A percentile compares a stretch with the other conserved stretches of the same genome.
Evolutionary conservation across 2,329 filamentous ascomycete genomes (phyloP).

Genomic region (Aschersonia sp.): DNA sequence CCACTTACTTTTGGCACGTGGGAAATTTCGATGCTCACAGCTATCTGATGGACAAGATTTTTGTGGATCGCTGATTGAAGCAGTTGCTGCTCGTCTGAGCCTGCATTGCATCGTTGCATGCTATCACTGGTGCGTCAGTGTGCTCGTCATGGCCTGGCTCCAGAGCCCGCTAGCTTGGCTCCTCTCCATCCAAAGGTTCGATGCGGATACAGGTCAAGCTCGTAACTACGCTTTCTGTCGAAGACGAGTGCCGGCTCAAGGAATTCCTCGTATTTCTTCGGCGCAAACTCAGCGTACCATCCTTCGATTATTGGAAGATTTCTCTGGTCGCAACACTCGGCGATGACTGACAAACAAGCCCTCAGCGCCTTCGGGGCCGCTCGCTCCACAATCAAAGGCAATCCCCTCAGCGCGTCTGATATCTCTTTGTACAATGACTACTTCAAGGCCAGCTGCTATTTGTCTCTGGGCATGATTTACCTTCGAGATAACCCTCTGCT

Average conservation of each 20-base stretch:
- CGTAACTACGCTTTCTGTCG: too few species aligned
- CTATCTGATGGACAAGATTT: too few species aligned
- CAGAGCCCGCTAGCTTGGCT: not conserved
- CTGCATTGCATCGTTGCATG: not conserved
- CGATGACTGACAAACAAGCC: slow-evolving; percentile 30
- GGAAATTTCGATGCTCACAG: too few species aligned
- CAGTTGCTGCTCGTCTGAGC: too few species aligned
- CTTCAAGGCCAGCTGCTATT: slow-evolving; percentile 61
- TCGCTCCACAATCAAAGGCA: slow-evolving; percentile 47
- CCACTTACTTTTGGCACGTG: too few species aligned
- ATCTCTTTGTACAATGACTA: slow-evolving; percentile 56
- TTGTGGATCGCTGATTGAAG: not conserved
- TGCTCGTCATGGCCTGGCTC: not conserved
- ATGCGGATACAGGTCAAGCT: too few species aligned
- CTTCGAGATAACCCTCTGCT: slow-evolving; percentile 61
- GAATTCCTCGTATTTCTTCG: too few species aligned
- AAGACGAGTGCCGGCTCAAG: too few species aligned
- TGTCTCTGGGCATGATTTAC: slow-evolving; percentile 70
- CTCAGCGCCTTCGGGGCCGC: slow-evolving; percentile 52
- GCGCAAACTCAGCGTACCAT: not conserved
- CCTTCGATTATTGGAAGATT: not conserved
- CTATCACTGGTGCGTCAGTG: not conserved
- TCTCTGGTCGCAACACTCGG: slow-evolving; percentile 3
- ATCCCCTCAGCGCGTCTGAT: slow-evolving; percentile 51
- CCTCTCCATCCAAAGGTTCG: too few species aligned